phyloP scores from a whole-genome alignment of 305 asterid genomes.

The Fraxinus ornus region DNA sequence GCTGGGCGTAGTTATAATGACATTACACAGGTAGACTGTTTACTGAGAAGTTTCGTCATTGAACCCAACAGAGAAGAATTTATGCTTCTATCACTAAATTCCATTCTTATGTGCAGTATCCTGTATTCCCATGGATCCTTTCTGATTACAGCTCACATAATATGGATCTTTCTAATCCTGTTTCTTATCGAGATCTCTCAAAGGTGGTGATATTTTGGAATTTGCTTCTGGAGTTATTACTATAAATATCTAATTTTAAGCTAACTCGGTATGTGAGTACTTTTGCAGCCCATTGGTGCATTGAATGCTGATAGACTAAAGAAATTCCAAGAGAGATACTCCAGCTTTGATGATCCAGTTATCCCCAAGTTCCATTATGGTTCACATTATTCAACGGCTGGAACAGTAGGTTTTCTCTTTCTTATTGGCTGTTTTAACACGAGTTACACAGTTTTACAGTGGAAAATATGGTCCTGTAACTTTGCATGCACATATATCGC shows the following conservation, averaged over 20 bases:
- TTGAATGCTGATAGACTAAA: slow-evolving; percentile 74
- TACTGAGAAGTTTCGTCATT: slow-evolving; percentile 20
- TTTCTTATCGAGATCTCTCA: slow-evolving; percentile 92
- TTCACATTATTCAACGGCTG: slow-evolving; percentile 99
- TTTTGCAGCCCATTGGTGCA: slow-evolving; percentile 94
- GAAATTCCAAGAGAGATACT: slow-evolving; percentile 92
- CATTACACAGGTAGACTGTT: slow-evolving; percentile 75
- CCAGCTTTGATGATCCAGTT: slow-evolving; percentile 89
- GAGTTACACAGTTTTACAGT: not conserved
- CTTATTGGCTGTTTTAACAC: not conserved
- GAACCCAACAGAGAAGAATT: slow-evolving; percentile 16
- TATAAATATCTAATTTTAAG: slow-evolving; percentile 23
- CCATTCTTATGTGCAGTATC: slow-evolving; percentile 66
- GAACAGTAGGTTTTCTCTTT: slow-evolving; percentile 63
- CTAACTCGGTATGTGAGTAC: slow-evolving; percentile 22
- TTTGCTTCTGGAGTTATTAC: slow-evolving; percentile 29
- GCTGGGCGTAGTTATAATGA: slow-evolving; percentile 99
- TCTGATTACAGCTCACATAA: slow-evolving; percentile 81
- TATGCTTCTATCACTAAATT: slow-evolving; percentile 24
- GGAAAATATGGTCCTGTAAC: not conserved
- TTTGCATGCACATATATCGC: not conserved
- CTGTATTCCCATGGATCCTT: slow-evolving; percentile 97
- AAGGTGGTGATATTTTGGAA: slow-evolving; percentile 53
- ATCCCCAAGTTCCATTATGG: slow-evolving; percentile 98
- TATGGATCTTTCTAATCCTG: slow-evolving; percentile 79